A percentile compares a stretch with the other conserved stretches of the same genome.
Conservation (phyloP, 2,329 filamentous ascomycete genomes). For the Ophiocordyceps sinensis region DNA sequence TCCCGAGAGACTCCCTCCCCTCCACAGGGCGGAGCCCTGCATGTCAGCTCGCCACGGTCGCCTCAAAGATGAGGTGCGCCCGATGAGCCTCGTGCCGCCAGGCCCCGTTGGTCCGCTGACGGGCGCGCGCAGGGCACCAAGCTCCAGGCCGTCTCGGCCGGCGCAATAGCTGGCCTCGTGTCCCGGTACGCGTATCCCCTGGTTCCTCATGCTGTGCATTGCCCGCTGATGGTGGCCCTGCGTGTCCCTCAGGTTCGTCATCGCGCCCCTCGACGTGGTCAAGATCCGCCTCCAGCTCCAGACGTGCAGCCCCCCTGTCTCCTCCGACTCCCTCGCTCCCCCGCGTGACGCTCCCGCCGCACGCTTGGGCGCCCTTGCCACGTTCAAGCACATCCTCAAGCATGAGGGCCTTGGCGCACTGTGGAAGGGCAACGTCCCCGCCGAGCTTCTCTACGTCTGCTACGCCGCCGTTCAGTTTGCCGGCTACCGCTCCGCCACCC, state of each 20-base stretch:
- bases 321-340: conserved; percentile 56
- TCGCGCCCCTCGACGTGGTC: conserved; percentile 91
- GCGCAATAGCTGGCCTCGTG: conserved; percentile 62
- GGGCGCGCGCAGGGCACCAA: conserved; percentile 31
- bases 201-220: not conserved
- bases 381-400: conserved; percentile 59
- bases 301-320: conserved; percentile 66
- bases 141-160: conserved; percentile 40
- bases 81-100: too few relatives aligned
- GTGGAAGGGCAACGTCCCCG: conserved; percentile 97
- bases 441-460: conserved; percentile 83
- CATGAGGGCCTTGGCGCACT: conserved; percentile 75
- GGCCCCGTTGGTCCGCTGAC: conserved; percentile 1
- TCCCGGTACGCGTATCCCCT: conserved; percentile 53
- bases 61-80: conserved; percentile 45
- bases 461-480: conserved; percentile 88
- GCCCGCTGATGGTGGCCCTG: not conserved
- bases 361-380: conserved; percentile 57
- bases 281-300: conserved; percentile 97
- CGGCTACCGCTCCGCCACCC: conserved; percentile 62
- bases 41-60: conserved; percentile 23
- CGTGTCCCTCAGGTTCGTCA: conserved; percentile 53
- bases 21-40: conserved; percentile 7
- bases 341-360: conserved; percentile 39
- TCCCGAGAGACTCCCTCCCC: too few relatives aligned